phyloP scores from a whole-genome alignment of 1,139 yeast genomes.

The Maudiozyma humilis region DNA sequence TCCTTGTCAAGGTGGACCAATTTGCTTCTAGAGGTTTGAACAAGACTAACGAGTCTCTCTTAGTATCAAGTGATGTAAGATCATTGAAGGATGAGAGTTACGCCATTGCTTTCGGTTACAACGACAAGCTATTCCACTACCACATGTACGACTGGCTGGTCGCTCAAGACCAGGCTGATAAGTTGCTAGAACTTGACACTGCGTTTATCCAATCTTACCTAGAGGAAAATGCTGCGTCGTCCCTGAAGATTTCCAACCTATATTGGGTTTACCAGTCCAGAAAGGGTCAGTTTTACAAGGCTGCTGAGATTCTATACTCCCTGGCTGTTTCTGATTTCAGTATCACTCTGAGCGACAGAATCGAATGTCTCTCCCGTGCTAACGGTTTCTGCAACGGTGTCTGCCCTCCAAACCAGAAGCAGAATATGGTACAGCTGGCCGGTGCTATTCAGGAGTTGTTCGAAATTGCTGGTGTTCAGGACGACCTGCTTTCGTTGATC shows the following conservation, averaged over 20 bases:
- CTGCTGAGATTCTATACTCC: constrained; percentile 72
- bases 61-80: constrained; percentile 42
- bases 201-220: constrained; percentile 73
- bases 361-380: constrained; percentile 85
- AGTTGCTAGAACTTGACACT: constrained; percentile 71
- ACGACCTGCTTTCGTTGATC: constrained; percentile 61
- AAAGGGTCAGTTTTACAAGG: constrained; percentile 67
- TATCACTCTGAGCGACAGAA: constrained; percentile 61
- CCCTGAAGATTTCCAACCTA: constrained; percentile 68
- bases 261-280: constrained; percentile 87
- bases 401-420: constrained; percentile 70
- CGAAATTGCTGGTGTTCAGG: constrained; percentile 83
- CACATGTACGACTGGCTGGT: constrained; percentile 92
- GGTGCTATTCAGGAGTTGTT: constrained; percentile 68
- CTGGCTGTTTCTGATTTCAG: constrained; percentile 70
- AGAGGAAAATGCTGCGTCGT: constrained; percentile 59
- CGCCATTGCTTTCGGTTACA: constrained; percentile 60
- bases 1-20: constrained; percentile 64
- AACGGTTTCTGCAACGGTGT: constrained; percentile 86
- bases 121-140: constrained; percentile 80
- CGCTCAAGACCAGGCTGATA: constrained; percentile 64
- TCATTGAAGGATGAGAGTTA: constrained; percentile 67
- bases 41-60: constrained; percentile 18
- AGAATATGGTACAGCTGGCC: constrained; percentile 64
- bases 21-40: constrained; percentile 38